Percentiles rank a stretch among this genome's conserved stretches.
phyloP scores from a whole-genome alignment of 371 early-diverging fungal genomes.

The Mucor sp. region DNA sequence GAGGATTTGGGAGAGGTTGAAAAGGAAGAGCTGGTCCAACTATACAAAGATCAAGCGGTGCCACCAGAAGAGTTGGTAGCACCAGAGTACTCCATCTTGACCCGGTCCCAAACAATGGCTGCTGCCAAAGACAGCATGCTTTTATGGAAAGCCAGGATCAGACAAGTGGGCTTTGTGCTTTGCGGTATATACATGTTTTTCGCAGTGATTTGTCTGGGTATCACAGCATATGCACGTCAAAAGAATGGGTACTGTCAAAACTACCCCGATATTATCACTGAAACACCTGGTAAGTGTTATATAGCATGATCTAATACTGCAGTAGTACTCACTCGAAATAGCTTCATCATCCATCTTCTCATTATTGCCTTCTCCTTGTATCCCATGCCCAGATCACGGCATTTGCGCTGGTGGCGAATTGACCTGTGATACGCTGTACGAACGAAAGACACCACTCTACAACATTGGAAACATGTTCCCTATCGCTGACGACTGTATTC shows the following conservation, averaged over 20 bases:
- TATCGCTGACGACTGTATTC: slow-evolving; percentile 27
- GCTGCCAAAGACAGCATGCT: neutral
- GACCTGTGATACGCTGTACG: slow-evolving; percentile 18
- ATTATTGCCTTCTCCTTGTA: slow-evolving; percentile 17
- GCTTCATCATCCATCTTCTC: slow-evolving; percentile 1
- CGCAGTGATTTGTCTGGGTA: neutral
- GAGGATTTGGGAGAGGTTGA: slow-evolving; percentile 14
- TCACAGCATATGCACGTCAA: slow-evolving; percentile 13
- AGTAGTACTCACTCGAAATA: neutral
- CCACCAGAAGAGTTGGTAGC: slow-evolving; percentile 7
- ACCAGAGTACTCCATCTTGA: neutral
- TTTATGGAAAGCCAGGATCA: slow-evolving; percentile 7
- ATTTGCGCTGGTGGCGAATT: slow-evolving; percentile 17
- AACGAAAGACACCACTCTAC: slow-evolving; percentile 17
- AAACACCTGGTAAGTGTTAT: neutral
- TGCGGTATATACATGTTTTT: neutral
- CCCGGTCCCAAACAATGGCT: slow-evolving; percentile 6
- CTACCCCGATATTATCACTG: neutral
- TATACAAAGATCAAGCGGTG: slow-evolving; percentile 15
- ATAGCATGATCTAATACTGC: neutral
- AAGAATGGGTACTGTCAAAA: slow-evolving; percentile 21
- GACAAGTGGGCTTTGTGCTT: neutral
- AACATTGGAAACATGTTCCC: slow-evolving; percentile 15
- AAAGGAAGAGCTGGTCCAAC: slow-evolving; percentile 7
- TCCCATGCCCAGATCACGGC: slow-evolving; percentile 30